Evolutionary conservation across 495 filamentous ascomycete species (phyloP).

Genomic region (Friedmanniomyces endolithicus): DNA sequence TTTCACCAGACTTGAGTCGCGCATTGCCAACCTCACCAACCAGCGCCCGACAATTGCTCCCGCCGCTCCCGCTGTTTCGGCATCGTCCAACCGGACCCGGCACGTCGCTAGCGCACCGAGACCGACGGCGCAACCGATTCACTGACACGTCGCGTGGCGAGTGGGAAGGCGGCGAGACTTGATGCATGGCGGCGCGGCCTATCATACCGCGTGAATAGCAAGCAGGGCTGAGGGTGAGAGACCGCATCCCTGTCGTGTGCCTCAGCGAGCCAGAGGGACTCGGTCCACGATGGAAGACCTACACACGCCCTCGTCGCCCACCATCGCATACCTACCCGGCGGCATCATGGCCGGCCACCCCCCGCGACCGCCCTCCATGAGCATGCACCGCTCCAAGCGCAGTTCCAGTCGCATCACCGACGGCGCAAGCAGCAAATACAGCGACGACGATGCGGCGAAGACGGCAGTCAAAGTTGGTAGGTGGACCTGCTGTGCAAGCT

Average conservation of each 20-base stretch:
- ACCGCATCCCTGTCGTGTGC: not conserved
- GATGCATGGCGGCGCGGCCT: not conserved
- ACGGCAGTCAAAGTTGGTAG: slow-evolving; percentile 99
- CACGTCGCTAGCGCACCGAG: not conserved
- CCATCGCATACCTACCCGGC: not conserved
- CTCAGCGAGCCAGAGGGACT: not conserved
- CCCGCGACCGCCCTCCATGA: slow-evolving; percentile 3
- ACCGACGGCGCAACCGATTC: too few species aligned
- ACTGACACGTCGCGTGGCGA: not conserved
- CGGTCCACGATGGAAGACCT: not conserved
- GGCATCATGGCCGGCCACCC: not conserved
- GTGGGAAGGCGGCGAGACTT: not conserved
- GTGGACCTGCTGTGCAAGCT: slow-evolving; percentile 31
- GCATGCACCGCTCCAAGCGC: slow-evolving; percentile 35
- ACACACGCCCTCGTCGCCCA: not conserved
- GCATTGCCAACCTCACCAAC: not conserved
- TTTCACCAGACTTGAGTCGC: not conserved
- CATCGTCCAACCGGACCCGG: not conserved
- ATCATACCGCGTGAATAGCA: not conserved
- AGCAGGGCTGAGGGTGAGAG: not conserved
- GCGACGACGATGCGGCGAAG: slow-evolving; percentile 82
- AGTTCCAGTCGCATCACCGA: slow-evolving; percentile 87
- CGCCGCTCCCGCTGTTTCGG: not conserved
- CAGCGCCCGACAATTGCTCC: not conserved
- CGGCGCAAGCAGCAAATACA: slow-evolving; percentile 66